Evolutionary conservation across 2,329 filamentous ascomycete genomes (phyloP).

Genomic region (Colletotrichum orchidophilum): DNA sequence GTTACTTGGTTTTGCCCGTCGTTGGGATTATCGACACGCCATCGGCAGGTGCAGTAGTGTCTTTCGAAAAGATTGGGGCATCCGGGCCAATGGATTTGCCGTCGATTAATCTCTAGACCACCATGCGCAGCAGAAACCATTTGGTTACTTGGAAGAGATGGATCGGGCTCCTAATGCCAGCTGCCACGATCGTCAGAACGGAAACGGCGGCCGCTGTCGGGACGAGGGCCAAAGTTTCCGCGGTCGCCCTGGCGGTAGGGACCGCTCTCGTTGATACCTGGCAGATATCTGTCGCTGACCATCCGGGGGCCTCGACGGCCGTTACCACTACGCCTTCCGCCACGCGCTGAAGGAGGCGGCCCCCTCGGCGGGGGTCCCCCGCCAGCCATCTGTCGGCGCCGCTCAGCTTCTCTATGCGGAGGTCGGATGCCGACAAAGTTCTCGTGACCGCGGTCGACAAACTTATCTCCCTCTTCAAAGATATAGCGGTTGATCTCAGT

Average conservation of each 20-base stretch:
- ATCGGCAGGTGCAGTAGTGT: neutral
- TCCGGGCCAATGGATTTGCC: neutral
- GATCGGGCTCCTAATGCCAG: neutral
- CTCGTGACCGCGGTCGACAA: slow-evolving; percentile 79
- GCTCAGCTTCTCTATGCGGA: slow-evolving; percentile 61
- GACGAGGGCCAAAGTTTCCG: slow-evolving; percentile 34
- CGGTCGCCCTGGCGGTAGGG: slow-evolving; percentile 36
- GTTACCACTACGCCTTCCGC: slow-evolving; percentile 39
- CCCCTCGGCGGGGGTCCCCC: slow-evolving; percentile 33
- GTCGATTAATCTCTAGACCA: neutral
- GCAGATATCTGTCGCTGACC: slow-evolving; percentile 46
- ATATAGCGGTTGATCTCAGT: slow-evolving; percentile 73
- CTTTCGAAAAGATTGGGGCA: neutral
- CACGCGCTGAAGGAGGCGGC: neutral
- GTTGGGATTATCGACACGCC: neutral
- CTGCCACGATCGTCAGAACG: slow-evolving; percentile 33
- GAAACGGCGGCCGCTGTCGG: slow-evolving; percentile 34
- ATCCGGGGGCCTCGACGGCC: slow-evolving; percentile 40
- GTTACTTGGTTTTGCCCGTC: neutral
- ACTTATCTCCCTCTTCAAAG: slow-evolving; percentile 72
- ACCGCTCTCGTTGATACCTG: slow-evolving; percentile 37
- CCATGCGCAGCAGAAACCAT: neutral
- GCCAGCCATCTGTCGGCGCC: slow-evolving; percentile 41
- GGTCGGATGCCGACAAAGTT: slow-evolving; percentile 72
- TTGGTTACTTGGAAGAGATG: neutral